These are phyloP conservation scores for Orychophragmus violaceus DNA, from an alignment of 345 rosid species.

Conservation along the genomic window DNA sequence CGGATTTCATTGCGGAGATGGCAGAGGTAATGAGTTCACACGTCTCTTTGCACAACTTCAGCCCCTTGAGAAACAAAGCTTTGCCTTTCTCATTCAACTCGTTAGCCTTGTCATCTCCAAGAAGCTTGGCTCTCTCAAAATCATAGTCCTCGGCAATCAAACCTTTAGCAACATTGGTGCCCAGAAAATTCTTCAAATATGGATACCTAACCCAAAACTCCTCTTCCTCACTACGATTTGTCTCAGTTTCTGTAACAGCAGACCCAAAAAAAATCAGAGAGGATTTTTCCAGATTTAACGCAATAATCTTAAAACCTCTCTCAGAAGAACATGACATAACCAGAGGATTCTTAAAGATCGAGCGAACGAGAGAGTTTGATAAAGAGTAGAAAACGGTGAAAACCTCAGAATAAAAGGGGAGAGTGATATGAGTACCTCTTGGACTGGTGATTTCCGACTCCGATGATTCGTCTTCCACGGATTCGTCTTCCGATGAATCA, in stretches of 20 bases:
- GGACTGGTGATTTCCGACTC: background rate
- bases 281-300: no score
- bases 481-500: constrained; percentile 13
- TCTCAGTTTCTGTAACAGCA: constrained; percentile 3
- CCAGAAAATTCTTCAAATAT: background rate
- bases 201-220: constrained; percentile 14
- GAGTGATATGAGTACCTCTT: background rate
- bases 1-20: background rate
- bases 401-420: background rate
- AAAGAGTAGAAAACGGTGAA: background rate
- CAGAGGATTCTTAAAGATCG: background rate
- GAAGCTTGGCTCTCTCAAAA: background rate
- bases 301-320: no score
- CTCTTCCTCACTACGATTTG: background rate
- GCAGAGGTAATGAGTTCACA: background rate
- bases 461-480: constrained; percentile 16
- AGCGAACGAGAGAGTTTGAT: background rate
- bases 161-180: background rate
- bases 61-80: background rate
- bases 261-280: background rate
- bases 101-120: constrained; percentile 12
- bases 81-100: constrained; percentile 9
- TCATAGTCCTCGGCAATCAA: background rate
- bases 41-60: background rate
- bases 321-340: no score